Conservation (phyloP, 2,329 filamentous ascomycete genomes). For the Trichoderma sp. region DNA sequence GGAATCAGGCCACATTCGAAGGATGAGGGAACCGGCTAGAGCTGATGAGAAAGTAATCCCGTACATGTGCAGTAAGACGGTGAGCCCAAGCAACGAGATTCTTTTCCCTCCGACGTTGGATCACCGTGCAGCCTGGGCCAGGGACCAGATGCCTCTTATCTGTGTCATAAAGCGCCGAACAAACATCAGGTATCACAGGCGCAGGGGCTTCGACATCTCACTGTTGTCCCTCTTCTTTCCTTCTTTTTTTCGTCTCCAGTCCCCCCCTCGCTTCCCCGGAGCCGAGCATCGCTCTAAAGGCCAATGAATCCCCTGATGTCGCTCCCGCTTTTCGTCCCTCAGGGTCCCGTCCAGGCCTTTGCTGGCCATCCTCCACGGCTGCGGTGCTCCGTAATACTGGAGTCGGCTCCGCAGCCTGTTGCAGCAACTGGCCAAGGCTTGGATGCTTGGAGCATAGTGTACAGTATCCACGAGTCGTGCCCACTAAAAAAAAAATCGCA, state of each 20-base stretch:
- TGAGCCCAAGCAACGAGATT: not conserved
- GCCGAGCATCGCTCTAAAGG: not conserved
- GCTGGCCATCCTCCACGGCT: not conserved
- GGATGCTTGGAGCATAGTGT: constrained; percentile 7
- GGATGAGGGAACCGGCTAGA: not conserved
- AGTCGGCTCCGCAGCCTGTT: constrained; percentile 9
- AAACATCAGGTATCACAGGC: not conserved
- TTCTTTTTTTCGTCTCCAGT: not conserved
- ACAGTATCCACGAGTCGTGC: not conserved
- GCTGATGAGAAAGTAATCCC: not conserved
- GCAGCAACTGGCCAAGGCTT: not conserved
- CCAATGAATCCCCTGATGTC: not conserved
- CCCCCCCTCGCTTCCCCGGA: not conserved
- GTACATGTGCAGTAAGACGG: constrained; percentile 3
- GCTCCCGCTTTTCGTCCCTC: not conserved
- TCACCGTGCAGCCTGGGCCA: not conserved
- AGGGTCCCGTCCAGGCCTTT: not conserved
- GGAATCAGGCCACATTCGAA: not conserved
- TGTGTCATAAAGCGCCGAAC: not conserved
- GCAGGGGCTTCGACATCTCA: not conserved
- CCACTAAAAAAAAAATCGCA: not conserved
- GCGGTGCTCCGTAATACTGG: not conserved
- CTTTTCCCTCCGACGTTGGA: not conserved
- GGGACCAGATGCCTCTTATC: not conserved
- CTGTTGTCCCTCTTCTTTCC: no score